Conservation (phyloP, 2,329 filamentous ascomycete species). For the Rutstroemia sp. region DNA sequence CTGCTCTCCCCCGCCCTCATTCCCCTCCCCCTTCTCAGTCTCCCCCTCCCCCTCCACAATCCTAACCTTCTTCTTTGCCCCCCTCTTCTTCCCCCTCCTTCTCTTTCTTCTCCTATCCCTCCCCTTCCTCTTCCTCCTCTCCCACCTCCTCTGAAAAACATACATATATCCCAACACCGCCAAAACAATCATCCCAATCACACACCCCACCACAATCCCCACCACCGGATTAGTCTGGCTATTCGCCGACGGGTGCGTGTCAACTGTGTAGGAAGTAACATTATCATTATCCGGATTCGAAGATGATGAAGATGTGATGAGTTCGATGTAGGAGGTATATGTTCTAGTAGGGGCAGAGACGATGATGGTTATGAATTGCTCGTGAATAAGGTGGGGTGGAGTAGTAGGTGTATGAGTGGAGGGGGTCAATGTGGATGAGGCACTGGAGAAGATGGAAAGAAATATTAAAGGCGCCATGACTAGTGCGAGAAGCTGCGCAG, state of each 20-base stretch:
- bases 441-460: not conserved
- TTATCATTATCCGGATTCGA: not conserved
- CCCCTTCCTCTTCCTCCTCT: not conserved
- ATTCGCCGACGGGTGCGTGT: not conserved
- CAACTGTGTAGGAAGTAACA: not conserved
- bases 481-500: too few relatives aligned
- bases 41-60: not conserved
- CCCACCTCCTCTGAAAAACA: not conserved
- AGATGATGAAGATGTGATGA: not conserved
- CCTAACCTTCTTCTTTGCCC: not conserved
- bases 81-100: not conserved
- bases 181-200: not conserved
- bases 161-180: not conserved
- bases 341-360: not conserved
- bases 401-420: not conserved
- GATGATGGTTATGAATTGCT: not conserved
- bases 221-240: not conserved
- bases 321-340: not conserved
- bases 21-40: not conserved
- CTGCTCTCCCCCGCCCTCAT: not conserved
- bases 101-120: not conserved
- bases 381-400: not conserved
- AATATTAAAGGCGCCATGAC: too few relatives aligned
- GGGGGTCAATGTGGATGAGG: not conserved
- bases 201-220: not conserved